Conservation (phyloP, 305 asterid species). For the Fraxinus nigra region DNA sequence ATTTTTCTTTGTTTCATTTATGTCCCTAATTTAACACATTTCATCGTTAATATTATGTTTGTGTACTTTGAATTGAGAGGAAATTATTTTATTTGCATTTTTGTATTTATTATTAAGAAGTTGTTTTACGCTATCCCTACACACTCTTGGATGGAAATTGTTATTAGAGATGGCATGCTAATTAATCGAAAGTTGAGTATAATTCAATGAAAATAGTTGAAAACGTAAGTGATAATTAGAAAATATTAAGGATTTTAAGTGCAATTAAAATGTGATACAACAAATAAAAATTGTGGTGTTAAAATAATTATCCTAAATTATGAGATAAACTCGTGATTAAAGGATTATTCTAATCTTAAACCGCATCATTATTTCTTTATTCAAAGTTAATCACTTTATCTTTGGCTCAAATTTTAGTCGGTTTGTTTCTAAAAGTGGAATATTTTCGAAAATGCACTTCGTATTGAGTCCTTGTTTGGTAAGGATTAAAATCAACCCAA, state of each 20-base stretch:
- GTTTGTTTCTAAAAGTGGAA: slow-evolving; percentile 15
- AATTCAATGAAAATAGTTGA: background rate
- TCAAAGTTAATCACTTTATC: slow-evolving; percentile 3
- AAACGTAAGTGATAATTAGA: background rate
- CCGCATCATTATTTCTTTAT: background rate
- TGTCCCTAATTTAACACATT: background rate
- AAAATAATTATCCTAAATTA: no score
- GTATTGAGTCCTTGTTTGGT: no score
- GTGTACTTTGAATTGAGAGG: background rate
- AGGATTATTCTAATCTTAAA: background rate
- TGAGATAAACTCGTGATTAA: background rate
- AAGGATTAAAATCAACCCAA: no score
- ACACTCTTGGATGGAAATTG: background rate
- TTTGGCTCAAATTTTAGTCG: slow-evolving; percentile 12
- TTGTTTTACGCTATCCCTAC: background rate
- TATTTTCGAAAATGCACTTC: background rate
- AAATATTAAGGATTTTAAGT: background rate
- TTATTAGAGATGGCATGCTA: background rate
- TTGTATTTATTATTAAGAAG: background rate
- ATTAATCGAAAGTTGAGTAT: background rate
- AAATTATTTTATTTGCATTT: background rate
- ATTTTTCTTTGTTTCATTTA: background rate
- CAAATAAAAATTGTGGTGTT: background rate
- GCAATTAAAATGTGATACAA: no score
- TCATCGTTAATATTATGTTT: background rate